These are phyloP conservation scores for Polygonum aviculare DNA, from an alignment of 148 eudicot species.

Conservation along the genomic window DNA sequence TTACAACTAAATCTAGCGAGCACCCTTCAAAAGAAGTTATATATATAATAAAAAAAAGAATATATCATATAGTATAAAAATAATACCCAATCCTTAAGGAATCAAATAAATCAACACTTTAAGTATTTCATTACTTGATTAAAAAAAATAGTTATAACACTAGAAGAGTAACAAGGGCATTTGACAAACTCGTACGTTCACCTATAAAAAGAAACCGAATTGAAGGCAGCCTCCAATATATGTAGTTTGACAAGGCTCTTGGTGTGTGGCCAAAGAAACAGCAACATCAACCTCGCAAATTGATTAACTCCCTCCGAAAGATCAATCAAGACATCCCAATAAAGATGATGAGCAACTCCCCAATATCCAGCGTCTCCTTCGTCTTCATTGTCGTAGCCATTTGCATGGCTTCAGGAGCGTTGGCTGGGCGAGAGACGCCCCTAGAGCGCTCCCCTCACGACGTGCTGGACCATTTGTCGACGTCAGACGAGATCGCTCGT, in stretches of 20 bases:
- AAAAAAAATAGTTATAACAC: neutral
- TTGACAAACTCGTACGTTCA: neutral
- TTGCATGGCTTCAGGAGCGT: neutral
- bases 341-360: neutral
- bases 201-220: constrained; percentile 8
- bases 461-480: neutral
- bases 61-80: neutral
- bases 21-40: neutral
- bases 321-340: neutral
- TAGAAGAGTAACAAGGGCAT: neutral
- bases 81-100: no score
- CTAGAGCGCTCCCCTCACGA: neutral
- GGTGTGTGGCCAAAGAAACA: neutral
- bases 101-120: no score
- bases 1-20: neutral
- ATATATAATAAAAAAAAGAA: neutral
- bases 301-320: neutral
- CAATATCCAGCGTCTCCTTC: neutral
- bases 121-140: no score
- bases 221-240: neutral
- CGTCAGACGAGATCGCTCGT: constrained; percentile 36
- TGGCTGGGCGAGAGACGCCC: constrained; percentile 3
- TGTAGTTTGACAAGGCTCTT: constrained; percentile 1
- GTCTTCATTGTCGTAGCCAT: neutral
- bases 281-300: neutral